A percentile compares a stretch with the other conserved stretches of the same genome.
These are phyloP conservation scores for Taphrina betulina DNA, from an alignment of 1,139 yeast genomes.

Conservation along the genomic window DNA sequence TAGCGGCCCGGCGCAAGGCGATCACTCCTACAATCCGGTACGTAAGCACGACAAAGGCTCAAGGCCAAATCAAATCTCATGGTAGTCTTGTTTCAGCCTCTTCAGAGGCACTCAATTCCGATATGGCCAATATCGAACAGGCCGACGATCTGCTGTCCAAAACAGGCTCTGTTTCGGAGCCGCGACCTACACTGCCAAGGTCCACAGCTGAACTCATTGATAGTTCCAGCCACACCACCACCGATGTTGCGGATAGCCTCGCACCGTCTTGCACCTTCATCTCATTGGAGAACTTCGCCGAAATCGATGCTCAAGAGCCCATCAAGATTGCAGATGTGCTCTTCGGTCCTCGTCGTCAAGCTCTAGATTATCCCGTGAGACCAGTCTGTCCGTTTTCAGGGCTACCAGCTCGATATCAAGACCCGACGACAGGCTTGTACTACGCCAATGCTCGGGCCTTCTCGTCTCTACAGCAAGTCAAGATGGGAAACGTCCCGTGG, in stretches of 20 bases:
- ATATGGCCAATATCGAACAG: not conserved
- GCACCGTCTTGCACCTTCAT: constrained; percentile 4
- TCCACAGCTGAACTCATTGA: not conserved
- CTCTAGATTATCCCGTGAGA: not conserved
- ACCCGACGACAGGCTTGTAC: constrained; percentile 31
- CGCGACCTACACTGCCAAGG: not conserved
- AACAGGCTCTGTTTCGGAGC: not conserved
- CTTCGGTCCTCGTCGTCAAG: not conserved
- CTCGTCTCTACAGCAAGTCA: not conserved
- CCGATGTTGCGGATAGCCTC: not conserved
- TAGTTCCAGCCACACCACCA: not conserved
- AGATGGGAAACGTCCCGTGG: constrained; percentile 12
- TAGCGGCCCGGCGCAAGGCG: constrained; percentile 6
- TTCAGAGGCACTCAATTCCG: not conserved
- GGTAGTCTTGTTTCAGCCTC: not conserved
- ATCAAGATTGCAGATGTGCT: not conserved
- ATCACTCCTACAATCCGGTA: constrained; percentile 5
- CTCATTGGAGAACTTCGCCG: constrained; percentile 11
- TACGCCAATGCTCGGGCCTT: constrained; percentile 21
- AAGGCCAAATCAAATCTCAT: too few relatives aligned
- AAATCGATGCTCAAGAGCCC: not conserved
- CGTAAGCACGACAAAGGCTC: not conserved
- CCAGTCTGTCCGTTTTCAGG: constrained; percentile 31
- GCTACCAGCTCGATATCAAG: constrained; percentile 24
- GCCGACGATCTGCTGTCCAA: not conserved